phyloP scores from a whole-genome alignment of 1,139 yeast species.

The Debaryomyces sp. region DNA sequence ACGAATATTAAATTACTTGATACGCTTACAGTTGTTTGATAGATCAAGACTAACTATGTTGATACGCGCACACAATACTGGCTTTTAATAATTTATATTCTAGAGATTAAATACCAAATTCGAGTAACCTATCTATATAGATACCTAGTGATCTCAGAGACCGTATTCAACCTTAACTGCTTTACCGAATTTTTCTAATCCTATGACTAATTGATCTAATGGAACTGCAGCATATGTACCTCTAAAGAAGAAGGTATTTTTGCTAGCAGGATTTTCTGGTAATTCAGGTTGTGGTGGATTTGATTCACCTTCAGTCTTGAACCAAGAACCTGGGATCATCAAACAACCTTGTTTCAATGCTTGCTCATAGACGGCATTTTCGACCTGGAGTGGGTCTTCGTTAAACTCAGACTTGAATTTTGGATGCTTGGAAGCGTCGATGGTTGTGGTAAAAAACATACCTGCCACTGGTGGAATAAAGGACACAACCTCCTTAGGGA shows the following conservation, averaged over 20 bases:
- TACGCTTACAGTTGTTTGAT: not conserved
- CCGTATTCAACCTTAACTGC: constrained; percentile 53
- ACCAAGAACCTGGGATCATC: constrained; percentile 93
- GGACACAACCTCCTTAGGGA: constrained; percentile 59
- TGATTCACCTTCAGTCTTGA: constrained; percentile 52
- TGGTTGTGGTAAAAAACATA: constrained; percentile 81
- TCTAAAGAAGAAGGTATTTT: constrained; percentile 68
- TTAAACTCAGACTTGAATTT: constrained; percentile 54
- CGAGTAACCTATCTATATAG: not conserved
- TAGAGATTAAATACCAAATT: not conserved
- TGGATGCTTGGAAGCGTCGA: constrained; percentile 83
- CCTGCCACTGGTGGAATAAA: constrained; percentile 85
- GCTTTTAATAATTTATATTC: constrained; percentile 1
- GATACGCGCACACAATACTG: constrained; percentile 5
- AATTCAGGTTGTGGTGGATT: constrained; percentile 52
- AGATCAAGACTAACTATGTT: not conserved
- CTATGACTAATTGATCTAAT: constrained; percentile 57
- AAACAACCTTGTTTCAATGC: constrained; percentile 68
- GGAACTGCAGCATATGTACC: constrained; percentile 91
- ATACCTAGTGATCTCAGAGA: constrained; percentile 14
- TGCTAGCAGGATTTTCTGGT: constrained; percentile 35
- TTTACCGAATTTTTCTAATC: constrained; percentile 66
- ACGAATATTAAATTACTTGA: not conserved
- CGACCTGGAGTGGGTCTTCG: constrained; percentile 62
- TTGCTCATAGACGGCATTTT: constrained; percentile 63